A percentile compares a stretch with the other conserved stretches of the same genome.
These are phyloP conservation scores for Lactarius hengduanensis DNA, from an alignment of 768 basidiomycete genomes.

Conservation along the genomic window DNA sequence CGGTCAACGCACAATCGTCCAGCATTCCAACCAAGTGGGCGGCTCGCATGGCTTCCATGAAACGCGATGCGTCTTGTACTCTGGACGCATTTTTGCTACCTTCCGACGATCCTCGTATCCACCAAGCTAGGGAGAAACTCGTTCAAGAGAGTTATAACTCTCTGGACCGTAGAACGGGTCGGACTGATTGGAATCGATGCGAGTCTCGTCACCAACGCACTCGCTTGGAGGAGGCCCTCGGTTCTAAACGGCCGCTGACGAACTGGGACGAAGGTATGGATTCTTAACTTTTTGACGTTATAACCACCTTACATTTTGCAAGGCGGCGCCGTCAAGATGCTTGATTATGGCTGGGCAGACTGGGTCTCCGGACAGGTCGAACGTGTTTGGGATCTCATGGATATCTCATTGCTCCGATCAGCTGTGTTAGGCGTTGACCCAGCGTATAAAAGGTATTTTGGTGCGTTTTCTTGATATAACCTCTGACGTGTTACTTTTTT, in stretches of 20 bases:
- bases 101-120: conserved; percentile 88
- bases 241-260: conserved; percentile 81
- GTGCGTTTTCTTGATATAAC: neutral
- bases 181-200: conserved; percentile 89
- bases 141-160: conserved; percentile 65
- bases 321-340: conserved; percentile 83
- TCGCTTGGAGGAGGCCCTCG: conserved; percentile 78
- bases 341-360: conserved; percentile 90
- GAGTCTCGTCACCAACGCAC: conserved; percentile 90
- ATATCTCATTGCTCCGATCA: conserved; percentile 81
- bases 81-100: conserved; percentile 91
- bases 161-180: conserved; percentile 64
- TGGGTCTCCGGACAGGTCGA: conserved; percentile 94
- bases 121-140: conserved; percentile 82
- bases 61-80: conserved; percentile 83
- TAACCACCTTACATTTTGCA: neutral
- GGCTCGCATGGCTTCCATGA: conserved; percentile 57
- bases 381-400: conserved; percentile 93
- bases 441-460: conserved; percentile 78
- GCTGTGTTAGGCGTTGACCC: conserved; percentile 81
- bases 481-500: conserved; percentile 7
- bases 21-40: conserved; percentile 69
- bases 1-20: conserved; percentile 63
- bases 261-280: conserved; percentile 86
- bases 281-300: conserved; percentile 13